Evolutionary conservation across 2,329 filamentous ascomycete genomes (phyloP).

Genomic region (Alternaria sp.): DNA sequence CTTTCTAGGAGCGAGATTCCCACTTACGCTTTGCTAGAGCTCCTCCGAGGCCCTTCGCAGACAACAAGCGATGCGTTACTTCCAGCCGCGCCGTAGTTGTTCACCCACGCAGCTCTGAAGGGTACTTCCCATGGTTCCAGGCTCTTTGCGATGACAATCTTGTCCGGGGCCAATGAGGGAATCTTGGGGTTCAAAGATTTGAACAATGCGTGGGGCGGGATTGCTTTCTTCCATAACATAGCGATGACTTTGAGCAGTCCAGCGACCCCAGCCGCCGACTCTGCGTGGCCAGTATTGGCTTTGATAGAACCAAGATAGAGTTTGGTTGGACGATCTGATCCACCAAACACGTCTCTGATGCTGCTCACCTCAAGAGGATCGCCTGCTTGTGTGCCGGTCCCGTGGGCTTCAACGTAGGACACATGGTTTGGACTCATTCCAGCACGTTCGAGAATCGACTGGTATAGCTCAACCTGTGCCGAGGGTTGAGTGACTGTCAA

Average conservation of each 20-base stretch:
- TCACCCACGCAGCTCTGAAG: conserved; percentile 6
- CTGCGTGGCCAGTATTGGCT: conserved; percentile 44
- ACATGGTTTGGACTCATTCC: conserved; percentile 13
- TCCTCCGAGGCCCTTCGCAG: conserved; percentile 4
- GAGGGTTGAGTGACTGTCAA: conserved; percentile 21
- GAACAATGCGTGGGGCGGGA: conserved; percentile 19
- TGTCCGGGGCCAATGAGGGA: conserved; percentile 2
- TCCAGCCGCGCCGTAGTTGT: conserved; percentile 4
- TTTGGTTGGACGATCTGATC: not conserved
- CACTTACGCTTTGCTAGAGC: conserved; percentile 1
- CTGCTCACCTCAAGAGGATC: conserved; percentile 19
- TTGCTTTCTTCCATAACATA: conserved; percentile 20
- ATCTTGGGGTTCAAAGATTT: conserved; percentile 30
- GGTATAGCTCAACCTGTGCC: conserved; percentile 20
- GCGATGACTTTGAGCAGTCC: conserved; percentile 29
- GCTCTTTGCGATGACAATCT: conserved; percentile 4
- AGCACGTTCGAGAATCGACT: conserved; percentile 11
- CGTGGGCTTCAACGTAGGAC: conserved; percentile 24
- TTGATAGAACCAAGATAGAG: conserved; percentile 43
- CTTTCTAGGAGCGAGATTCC: not conserved
- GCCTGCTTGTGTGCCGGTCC: conserved; percentile 24
- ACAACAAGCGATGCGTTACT: conserved; percentile 9
- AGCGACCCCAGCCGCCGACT: conserved; percentile 42
- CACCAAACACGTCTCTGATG: conserved; percentile 13
- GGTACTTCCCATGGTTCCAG: conserved; percentile 4